Percentiles rank a stretch among this genome's conserved stretches.
Evolutionary conservation across 768 basidiomycete genomes (phyloP).

Genomic region (Bullera alba): DNA sequence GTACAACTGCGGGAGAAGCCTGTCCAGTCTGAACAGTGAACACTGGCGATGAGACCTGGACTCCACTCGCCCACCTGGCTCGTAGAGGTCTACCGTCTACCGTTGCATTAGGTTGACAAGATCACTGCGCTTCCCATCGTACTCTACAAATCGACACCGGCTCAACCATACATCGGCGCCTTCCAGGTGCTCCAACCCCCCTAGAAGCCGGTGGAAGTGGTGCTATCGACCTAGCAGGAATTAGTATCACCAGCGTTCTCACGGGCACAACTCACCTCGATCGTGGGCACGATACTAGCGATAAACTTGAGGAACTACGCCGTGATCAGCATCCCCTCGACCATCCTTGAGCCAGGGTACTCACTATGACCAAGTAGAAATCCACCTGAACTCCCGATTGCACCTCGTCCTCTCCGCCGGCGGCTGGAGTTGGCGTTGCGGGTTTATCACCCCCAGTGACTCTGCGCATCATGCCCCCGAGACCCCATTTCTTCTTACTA

Average conservation of each 20-base stretch:
- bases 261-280: constrained; percentile 72
- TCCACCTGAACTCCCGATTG: constrained; percentile 89
- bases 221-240: constrained; percentile 31
- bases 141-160: no score
- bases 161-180: no score
- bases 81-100: no score
- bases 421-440: constrained; percentile 27
- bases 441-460: constrained; percentile 56
- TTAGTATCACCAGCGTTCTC: no score
- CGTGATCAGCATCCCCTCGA: background rate
- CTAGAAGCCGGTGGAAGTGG: constrained; percentile 29
- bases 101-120: no score
- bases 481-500: constrained; percentile 64
- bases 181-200: background rate
- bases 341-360: constrained; percentile 3
- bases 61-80: no score
- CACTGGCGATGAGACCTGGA: no score
- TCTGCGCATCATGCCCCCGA: constrained; percentile 58
- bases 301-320: constrained; percentile 90
- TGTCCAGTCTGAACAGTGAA: no score
- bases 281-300: constrained; percentile 94
- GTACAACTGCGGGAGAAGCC: no score
- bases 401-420: constrained; percentile 50
- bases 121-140: no score
- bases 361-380: constrained; percentile 78